phyloP scores from a whole-genome alignment of 768 basidiomycete genomes.

The Calocybe indica region DNA sequence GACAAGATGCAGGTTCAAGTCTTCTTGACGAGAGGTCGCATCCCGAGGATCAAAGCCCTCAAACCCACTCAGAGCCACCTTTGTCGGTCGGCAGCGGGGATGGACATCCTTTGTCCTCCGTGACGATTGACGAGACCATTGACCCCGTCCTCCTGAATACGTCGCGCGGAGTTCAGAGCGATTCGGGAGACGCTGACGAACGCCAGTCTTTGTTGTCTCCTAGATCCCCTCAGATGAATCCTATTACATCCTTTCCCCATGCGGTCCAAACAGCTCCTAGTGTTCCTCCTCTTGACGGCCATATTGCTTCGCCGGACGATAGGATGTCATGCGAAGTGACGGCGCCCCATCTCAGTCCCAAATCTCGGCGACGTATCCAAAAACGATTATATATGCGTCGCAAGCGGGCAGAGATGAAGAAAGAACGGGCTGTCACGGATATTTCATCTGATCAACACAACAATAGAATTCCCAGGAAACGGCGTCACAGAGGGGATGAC shows the following conservation, averaged over 20 bases:
- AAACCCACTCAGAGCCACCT: neutral
- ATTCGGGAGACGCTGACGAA: neutral
- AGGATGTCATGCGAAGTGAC: slow-evolving; percentile 8
- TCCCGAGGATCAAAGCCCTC: slow-evolving; percentile 13
- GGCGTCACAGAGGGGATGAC: slow-evolving; percentile 29
- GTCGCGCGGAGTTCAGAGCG: neutral
- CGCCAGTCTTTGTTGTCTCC: no score
- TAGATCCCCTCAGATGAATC: no score
- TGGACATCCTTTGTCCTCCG: slow-evolving; percentile 4
- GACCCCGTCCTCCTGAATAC: slow-evolving; percentile 4
- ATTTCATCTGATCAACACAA: no score
- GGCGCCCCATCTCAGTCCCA: slow-evolving; percentile 32
- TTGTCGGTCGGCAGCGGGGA: slow-evolving; percentile 3
- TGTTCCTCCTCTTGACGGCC: neutral
- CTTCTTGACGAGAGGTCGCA: slow-evolving; percentile 6
- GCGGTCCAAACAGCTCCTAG: no score
- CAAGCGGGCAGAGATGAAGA: slow-evolving; percentile 39
- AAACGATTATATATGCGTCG: slow-evolving; percentile 73
- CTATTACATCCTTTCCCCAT: no score
- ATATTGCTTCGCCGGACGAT: slow-evolving; percentile 7
- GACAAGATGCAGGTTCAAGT: slow-evolving; percentile 8
- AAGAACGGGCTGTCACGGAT: no score
- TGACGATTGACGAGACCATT: slow-evolving; percentile 8
- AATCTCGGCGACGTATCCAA: slow-evolving; percentile 44
- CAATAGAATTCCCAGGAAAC: slow-evolving; percentile 10